Evolutionary conservation across 1,139 yeast species (phyloP), one percentile per base, ranked within the genome.

Genomic region (Fermentozyma sake): DNA sequence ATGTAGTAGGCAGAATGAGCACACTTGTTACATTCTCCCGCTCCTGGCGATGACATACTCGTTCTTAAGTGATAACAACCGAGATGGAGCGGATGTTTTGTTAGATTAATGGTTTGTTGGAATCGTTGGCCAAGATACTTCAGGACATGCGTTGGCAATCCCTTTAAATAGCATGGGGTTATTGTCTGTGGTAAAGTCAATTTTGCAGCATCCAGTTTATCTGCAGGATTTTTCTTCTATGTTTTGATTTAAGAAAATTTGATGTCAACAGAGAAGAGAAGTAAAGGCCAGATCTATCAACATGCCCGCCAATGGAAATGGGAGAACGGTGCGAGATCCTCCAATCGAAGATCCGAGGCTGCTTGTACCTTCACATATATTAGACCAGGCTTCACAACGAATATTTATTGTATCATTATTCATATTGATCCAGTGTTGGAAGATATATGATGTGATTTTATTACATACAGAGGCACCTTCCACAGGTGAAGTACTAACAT

Each of bases 301-400:
- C 14, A 24, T 24, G 27, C 16, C 27, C 14, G 22, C 16, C 18
- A 18, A 24, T 18, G 27, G 20, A 12, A 20, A 26, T 18, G n/a
- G n/a, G n/a, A n/a, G n/a, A n/a, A n/a, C n/a, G n/a, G n/a, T n/a
- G n/a, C n/a, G n/a, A 10, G 19, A 14, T 8, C 19, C 12, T 4
- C 7, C 5, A 12, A n/a, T 8, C 12, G 35, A 35, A 18, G 35
- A 27, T 11, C 28, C 24, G 18, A 22, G 23, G n/a, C 44, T 42
- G 11, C 35, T 42, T 18, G 72, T 80, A 27, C 77, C 85, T 1
- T 56, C 72, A 3, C 56, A 65, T 6, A 55, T 77, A 2, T 51
- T 89, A 16, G 95, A 87, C 42, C 74, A 74, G n/a, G 86, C 84
- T n/a, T 79, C 81, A 14, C 97, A 91, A 52, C 60, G 96, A 38